A percentile compares a stretch with the other conserved stretches of the same genome.
phyloP scores from a whole-genome alignment of 441 rosid genomes.

The Jatropha multifida region DNA sequence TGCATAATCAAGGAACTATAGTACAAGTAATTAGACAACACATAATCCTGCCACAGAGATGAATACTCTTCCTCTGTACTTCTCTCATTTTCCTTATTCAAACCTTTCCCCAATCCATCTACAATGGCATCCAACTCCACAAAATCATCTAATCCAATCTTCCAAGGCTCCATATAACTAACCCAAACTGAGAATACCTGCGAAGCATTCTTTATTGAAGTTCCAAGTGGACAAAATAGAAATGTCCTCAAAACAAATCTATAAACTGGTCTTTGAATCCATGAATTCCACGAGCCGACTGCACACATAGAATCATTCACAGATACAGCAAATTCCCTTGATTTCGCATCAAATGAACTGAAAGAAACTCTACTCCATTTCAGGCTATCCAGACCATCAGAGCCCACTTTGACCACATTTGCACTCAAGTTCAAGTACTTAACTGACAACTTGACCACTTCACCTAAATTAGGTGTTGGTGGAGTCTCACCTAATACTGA shows the following conservation, averaged over 20 bases:
- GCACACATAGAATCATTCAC: conserved; percentile 26
- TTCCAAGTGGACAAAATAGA: conserved; percentile 68
- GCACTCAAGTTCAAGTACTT: conserved; percentile 75
- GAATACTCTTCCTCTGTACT: conserved; percentile 49
- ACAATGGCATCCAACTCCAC: conserved; percentile 48
- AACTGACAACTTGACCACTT: conserved; percentile 75
- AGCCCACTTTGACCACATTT: conserved; percentile 31
- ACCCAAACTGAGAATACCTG: conserved; percentile 80
- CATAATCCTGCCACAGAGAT: conserved; percentile 65
- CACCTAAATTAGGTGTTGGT: conserved; percentile 69
- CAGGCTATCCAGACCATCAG: conserved; percentile 41
- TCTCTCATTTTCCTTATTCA: conserved; percentile 26
- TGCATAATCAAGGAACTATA: conserved; percentile 87
- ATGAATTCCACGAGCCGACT: conserved; percentile 60
- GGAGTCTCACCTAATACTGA: conserved; percentile 64
- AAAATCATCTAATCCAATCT: conserved; percentile 54
- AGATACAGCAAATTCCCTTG: conserved; percentile 34
- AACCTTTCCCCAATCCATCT: conserved; percentile 41
- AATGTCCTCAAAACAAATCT: conserved; percentile 76
- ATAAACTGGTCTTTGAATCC: conserved; percentile 75
- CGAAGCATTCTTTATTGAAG: conserved; percentile 72
- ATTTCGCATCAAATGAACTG: conserved; percentile 40
- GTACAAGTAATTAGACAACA: conserved; percentile 77
- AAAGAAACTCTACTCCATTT: conserved; percentile 48
- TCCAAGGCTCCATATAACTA: conserved; percentile 84